A percentile compares a stretch with the other conserved stretches of the same genome.
phyloP scores from a whole-genome alignment of 495 filamentous ascomycete species.

The Penicillium paradoxum region DNA sequence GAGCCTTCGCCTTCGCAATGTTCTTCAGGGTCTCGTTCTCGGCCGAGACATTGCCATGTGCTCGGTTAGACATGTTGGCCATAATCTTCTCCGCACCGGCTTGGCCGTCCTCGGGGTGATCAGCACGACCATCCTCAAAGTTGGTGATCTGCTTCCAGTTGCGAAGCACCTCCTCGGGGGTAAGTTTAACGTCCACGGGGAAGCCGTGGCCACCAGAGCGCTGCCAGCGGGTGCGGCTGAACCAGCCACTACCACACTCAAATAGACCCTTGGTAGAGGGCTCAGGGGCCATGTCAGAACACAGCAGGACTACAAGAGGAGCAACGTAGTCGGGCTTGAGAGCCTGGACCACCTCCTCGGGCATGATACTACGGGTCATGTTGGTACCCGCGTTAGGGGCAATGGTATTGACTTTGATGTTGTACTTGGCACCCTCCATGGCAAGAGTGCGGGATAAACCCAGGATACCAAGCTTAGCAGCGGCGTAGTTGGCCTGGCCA shows the following conservation, averaged over 20 bases:
- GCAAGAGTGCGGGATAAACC: slow-evolving; percentile 92
- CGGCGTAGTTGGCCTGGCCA: slow-evolving; percentile 95
- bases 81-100: slow-evolving; percentile 82
- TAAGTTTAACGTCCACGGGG: slow-evolving; percentile 81
- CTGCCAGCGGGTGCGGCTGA: slow-evolving; percentile 90
- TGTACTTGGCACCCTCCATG: slow-evolving; percentile 92
- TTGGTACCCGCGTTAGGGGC: slow-evolving; percentile 95
- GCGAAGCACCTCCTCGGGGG: slow-evolving; percentile 77
- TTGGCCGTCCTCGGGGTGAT: slow-evolving; percentile 75
- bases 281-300: slow-evolving; percentile 80
- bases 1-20: slow-evolving; percentile 73
- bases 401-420: slow-evolving; percentile 98
- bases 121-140: slow-evolving; percentile 86
- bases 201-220: slow-evolving; percentile 86
- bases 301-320: slow-evolving; percentile 81
- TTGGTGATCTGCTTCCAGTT: slow-evolving; percentile 75
- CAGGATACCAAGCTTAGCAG: slow-evolving; percentile 92
- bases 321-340: slow-evolving; percentile 99
- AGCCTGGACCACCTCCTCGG: slow-evolving; percentile 95
- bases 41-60: slow-evolving; percentile 40
- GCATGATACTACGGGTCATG: slow-evolving; percentile 93
- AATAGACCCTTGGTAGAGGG: slow-evolving; percentile 86
- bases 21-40: slow-evolving; percentile 54
- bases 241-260: slow-evolving; percentile 95
- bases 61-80: slow-evolving; percentile 80